Base-by-base conservation (phyloP, 2,329 filamentous ascomycete species). In the Penicillium glabrum region DNA sequence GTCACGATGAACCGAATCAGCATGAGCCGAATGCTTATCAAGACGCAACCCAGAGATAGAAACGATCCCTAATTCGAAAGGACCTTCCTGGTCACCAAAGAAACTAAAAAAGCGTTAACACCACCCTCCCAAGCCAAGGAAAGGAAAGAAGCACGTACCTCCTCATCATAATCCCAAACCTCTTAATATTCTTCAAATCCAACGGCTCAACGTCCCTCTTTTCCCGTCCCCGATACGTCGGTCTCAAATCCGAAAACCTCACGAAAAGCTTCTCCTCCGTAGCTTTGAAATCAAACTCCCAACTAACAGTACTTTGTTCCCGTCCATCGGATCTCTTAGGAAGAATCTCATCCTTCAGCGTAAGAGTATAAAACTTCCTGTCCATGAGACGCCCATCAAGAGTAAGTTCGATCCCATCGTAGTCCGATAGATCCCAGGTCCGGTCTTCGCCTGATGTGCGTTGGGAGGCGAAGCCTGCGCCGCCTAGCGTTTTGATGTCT, bases 381-480 rank as follows among this genome's bases (percentile, higher is more conserved):
- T 90, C 88, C 7, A 68, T 72, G 6, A 63, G 59, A 9, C 69
- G n/a, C 3, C 5, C 19, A 23, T 41, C 67, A 14, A 89, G 68
- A 39, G 78, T 69, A 5, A 91, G 63, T 61, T 80, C 72, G 24
- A 91, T 74, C 3, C 89, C 89, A 46, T 85, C 80, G 64, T 86
- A 89, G 11, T 64, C 68, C 1, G 82, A 82, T 8, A 95, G 74
- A 65, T 95, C 83, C 82, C 88, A 89, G 24, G 75, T 75, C 14
- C 80, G 74, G 39, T 82, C 75, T 8, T 86, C 83, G 39, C 73
- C 74, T 3, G 79, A 81, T 5, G 88, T 91, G 46, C 88, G 83
- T 70, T 93, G 91, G 5, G 87, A 90, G 10, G 90, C 90, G 69
- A 96, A 95, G 5, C 91, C 91, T 1, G 91, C 90, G 29, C 89